Percentiles rank a stretch among this genome's conserved stretches.
phyloP scores from a whole-genome alignment of 1,284 basidiomycete genomes.

The Chalciporus sp. region DNA sequence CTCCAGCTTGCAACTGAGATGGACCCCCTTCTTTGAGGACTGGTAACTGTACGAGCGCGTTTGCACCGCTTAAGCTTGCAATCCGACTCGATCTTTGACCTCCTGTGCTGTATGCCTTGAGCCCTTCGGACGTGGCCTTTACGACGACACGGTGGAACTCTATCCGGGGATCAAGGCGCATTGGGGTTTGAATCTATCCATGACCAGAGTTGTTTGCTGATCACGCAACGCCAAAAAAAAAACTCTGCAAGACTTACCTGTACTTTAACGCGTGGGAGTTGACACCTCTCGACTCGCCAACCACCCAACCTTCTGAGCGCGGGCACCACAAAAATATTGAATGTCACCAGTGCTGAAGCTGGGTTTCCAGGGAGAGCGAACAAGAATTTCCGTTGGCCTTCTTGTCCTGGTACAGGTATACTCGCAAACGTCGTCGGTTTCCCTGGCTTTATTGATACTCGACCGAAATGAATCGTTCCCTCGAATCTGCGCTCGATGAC shows the following conservation, averaged over 20 bases:
- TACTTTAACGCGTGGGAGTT: constrained; percentile 68
- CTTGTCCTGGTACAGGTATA: constrained; percentile 45
- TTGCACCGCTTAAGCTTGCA: constrained; percentile 76
- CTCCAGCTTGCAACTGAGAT: constrained; percentile 50
- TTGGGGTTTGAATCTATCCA: constrained; percentile 54
- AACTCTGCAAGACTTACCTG: constrained; percentile 43
- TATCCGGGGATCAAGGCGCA: constrained; percentile 72
- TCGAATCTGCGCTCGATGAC: constrained; percentile 78
- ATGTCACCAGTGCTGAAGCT: constrained; percentile 86
- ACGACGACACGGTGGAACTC: constrained; percentile 84
- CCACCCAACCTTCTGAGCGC: constrained; percentile 76
- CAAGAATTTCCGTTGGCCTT: constrained; percentile 52
- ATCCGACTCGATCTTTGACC: constrained; percentile 82
- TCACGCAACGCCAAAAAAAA: neutral
- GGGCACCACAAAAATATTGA: constrained; percentile 84
- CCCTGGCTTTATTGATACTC: constrained; percentile 71
- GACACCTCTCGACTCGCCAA: constrained; percentile 54
- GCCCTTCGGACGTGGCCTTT: constrained; percentile 43
- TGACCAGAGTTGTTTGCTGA: neutral
- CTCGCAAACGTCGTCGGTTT: constrained; percentile 90
- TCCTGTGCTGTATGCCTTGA: constrained; percentile 80
- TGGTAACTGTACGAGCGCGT: constrained; percentile 76
- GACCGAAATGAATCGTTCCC: constrained; percentile 80
- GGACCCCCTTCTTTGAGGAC: constrained; percentile 43
- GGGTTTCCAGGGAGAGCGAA: constrained; percentile 91